Evolutionary conservation across 768 basidiomycete genomes (phyloP), one percentile per base, ranked within the genome.

Genomic region (Solioccasus polychromus): DNA sequence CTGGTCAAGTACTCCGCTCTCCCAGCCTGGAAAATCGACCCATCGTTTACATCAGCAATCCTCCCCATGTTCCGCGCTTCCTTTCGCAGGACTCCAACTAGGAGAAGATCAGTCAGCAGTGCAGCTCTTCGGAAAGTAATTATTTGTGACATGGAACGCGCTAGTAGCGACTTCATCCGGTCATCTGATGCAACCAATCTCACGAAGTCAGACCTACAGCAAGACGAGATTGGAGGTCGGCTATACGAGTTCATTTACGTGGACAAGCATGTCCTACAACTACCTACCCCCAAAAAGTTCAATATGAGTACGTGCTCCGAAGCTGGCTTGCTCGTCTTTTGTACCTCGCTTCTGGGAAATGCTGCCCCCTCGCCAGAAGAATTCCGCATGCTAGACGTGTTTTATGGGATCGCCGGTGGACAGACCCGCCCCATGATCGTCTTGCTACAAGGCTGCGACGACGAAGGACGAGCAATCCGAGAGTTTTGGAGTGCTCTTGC

Each of bases 381-480:
- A 11, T 4, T 45, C 11, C 30, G 26, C 3, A 14, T 12, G 4
- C 37, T 48, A 7, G 15, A 9, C 11, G 30, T 5, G 15, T 31
- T 31, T 8, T 31, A 31, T 15, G 14, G 15, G 5, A 15, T 9
- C 11, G 47, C 25, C 1, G 20, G n/a, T 15, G 42, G 30, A 2
- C 8, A 34, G 3, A 25, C 14, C 2, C 23, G 42, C 26, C 43
- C 47, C n/a, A 2, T 45, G 30, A 37, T 48, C 30, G 47, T 48
- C 19, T 35, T 44, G 3, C 5, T 48, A 3, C 47, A 25, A 12
- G 42, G 24, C 11, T 48, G 42, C 14, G 3, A 22, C 2, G 31
- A 32, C 8, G 29, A 32, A 0, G 12, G n/a, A n/a, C n/a, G 12
- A 22, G 17, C 30, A 8, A 25, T 8, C 8, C 15, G 9, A 8